Conservation (phyloP, 2,329 filamentous ascomycete species). For the Aureobasidium pullulans region DNA sequence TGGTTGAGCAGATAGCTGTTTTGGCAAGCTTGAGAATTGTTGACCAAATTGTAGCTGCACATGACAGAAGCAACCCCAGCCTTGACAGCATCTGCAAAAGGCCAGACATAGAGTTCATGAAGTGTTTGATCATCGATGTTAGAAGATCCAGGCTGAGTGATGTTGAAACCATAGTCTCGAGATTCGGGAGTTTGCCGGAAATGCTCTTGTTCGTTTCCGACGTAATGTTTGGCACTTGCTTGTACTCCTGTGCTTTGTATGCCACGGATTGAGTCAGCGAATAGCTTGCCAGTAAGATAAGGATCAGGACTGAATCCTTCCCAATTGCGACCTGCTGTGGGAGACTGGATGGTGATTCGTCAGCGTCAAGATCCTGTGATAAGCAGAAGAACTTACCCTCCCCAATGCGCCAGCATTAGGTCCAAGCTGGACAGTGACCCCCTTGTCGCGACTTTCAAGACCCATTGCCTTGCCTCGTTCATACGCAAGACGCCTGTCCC, state of each 20-base stretch:
- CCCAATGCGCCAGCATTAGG: constrained; percentile 38
- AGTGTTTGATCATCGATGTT: constrained; percentile 57
- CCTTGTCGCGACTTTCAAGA: constrained; percentile 25
- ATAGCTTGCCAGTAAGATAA: constrained; percentile 36
- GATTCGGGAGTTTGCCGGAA: constrained; percentile 29
- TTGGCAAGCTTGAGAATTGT: constrained; percentile 60
- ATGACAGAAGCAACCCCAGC: constrained; percentile 54
- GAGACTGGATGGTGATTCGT: constrained; percentile 12
- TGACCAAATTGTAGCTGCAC: constrained; percentile 48
- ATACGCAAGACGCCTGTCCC: constrained; percentile 38
- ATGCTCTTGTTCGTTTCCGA: constrained; percentile 56
- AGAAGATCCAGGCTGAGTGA: constrained; percentile 49
- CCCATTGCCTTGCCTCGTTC: constrained; percentile 30
- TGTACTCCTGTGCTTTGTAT: constrained; percentile 37
- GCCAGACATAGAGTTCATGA: constrained; percentile 49
- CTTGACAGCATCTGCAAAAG: constrained; percentile 54
- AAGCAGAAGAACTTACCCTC: constrained; percentile 35
- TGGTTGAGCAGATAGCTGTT: constrained; percentile 60
- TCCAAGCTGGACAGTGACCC: constrained; percentile 36
- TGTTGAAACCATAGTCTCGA: constrained; percentile 30
- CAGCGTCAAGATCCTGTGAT: too few relatives aligned
- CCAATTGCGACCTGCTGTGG: constrained; percentile 37
- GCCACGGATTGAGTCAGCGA: constrained; percentile 34
- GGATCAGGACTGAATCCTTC: constrained; percentile 36
- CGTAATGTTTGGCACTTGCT: constrained; percentile 44